Evolutionary conservation across 306 rosid genomes (phyloP), one percentile per base, ranked within the genome.

Genomic region (Phaseolus lunatus): DNA sequence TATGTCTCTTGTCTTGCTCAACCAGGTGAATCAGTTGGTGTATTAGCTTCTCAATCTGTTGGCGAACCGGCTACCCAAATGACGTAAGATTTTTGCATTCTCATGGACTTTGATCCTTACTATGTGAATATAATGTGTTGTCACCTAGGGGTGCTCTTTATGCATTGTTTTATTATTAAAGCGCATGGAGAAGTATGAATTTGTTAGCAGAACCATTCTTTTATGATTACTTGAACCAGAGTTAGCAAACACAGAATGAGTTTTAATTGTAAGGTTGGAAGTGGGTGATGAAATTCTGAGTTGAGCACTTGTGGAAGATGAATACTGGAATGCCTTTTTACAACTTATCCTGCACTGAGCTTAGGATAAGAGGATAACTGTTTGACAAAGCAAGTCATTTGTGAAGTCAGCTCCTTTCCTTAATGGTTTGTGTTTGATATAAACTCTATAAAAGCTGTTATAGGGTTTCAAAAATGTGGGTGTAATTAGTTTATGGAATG

Each of bases 1-100:
- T 95, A 89, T 72, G 80, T 95, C 29, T 80, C 85, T 59, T 82
- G 97, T 87, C 97, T 95, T 80, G 97, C 97, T 39, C 97, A 90
- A 67, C 97, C 97, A 24, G 98, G 98, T 63, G 98, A 95, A 77
- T 90, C 98, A 15, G 98, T 95, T 82, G 98, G 98, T 70, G 95
- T 92, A 58, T 92, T 95, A 73, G 98, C 97, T 78, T 92, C 90
- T 47, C 98, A 90, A 84, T 95, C 98, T 33, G 93, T 92, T 19
- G 97, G 98, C 57, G 98, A 95, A 84, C 98, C 98, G 1, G 94
- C 97, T 52, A 95, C 98, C 1, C 97, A 95, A 84, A 95, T 95
- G 98, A 92, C 97, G 97, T 89, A 86, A 83, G 92, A 70, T 69
- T 58, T 68, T 53, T 78, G 54, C 27, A 54, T 27, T 19, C 15